phyloP scores from a whole-genome alignment of 305 asterid species.

The Coffea humblotiana region DNA sequence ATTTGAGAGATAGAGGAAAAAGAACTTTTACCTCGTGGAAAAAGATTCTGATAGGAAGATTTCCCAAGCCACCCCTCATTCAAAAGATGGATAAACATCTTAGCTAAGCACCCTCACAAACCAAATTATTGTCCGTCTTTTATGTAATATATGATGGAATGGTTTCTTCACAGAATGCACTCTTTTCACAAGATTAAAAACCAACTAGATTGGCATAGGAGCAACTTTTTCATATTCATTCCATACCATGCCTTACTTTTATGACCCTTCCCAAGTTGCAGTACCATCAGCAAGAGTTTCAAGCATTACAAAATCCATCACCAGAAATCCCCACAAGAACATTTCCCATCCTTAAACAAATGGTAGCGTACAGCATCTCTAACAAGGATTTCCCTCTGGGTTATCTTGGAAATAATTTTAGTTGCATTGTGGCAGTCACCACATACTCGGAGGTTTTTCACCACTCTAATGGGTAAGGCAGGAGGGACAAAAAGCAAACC shows the following conservation, averaged over 20 bases:
- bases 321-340: slow-evolving; percentile 99
- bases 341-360: slow-evolving; percentile 74
- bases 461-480: slow-evolving; percentile 67
- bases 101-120: neutral
- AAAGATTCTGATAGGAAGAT: neutral
- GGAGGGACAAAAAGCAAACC: slow-evolving; percentile 73
- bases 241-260: neutral
- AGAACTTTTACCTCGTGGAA: neutral
- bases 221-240: neutral
- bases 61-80: neutral
- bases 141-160: neutral
- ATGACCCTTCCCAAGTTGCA: neutral
- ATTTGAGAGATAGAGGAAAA: neutral
- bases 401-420: slow-evolving; percentile 77
- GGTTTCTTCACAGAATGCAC: neutral
- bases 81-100: slow-evolving; percentile 1
- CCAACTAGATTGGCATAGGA: neutral
- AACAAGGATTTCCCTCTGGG: slow-evolving; percentile 78
- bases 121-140: slow-evolving; percentile 1
- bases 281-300: neutral
- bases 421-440: slow-evolving; percentile 88
- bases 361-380: slow-evolving; percentile 83
- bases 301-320: slow-evolving; percentile 18
- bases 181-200: neutral
- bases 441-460: slow-evolving; percentile 86